Evolutionary conservation across 2,329 filamentous ascomycete genomes (phyloP).

Genomic region (Sarocladiaceae sp.): DNA sequence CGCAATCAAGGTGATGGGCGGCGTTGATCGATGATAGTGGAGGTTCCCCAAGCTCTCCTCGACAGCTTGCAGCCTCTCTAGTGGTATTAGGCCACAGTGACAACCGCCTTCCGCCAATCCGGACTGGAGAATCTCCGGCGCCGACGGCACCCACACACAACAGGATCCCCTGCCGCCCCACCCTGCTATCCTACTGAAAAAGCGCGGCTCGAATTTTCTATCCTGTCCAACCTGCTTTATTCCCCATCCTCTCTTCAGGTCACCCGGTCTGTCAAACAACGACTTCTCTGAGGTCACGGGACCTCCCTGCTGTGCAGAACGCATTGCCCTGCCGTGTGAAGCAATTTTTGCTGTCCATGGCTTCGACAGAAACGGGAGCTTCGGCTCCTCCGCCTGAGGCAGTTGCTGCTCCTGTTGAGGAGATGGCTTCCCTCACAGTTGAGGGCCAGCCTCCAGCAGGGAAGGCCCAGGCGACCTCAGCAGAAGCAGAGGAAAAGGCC

Average conservation of each 20-base stretch:
- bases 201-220: slow-evolving; percentile 10
- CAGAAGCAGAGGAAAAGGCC: background rate
- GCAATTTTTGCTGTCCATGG: background rate
- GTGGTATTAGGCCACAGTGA: background rate
- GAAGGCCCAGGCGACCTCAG: slow-evolving; percentile 14
- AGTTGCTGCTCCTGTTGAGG: slow-evolving; percentile 15
- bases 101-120: too few relatives aligned
- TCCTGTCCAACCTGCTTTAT: slow-evolving; percentile 3
- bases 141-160: slow-evolving; percentile 8
- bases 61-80: slow-evolving; percentile 6
- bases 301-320: background rate
- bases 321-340: slow-evolving; percentile 4
- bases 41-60: background rate
- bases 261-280: background rate
- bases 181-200: slow-evolving; percentile 5
- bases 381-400: background rate
- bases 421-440: slow-evolving; percentile 18
- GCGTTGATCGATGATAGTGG: slow-evolving; percentile 1
- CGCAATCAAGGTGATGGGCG: background rate
- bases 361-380: slow-evolving; percentile 1
- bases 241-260: background rate
- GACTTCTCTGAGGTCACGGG: slow-evolving; percentile 4
- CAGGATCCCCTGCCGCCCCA: slow-evolving; percentile 6
- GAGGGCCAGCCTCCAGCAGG: slow-evolving; percentile 9
- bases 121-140: slow-evolving; percentile 14